Percentiles rank a stretch among this genome's conserved stretches.
Conservation (phyloP, 2,329 filamentous ascomycete species). For the Epicoccum nigrum region DNA sequence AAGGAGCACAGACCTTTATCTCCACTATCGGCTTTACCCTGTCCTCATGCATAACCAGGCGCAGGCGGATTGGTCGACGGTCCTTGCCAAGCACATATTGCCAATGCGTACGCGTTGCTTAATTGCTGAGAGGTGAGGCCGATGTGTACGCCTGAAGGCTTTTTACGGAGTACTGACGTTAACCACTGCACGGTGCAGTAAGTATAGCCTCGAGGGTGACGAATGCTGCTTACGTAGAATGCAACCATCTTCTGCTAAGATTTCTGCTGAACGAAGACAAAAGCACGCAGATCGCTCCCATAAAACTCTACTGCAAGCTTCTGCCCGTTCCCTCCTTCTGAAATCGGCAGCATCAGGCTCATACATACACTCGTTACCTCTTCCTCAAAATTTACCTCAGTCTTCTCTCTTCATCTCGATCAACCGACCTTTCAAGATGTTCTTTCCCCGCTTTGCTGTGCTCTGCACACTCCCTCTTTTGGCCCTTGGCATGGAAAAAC, state of each 20-base stretch:
- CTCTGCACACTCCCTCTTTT: constrained; percentile 21
- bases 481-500: constrained; percentile 21
- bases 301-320: background rate
- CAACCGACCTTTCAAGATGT: constrained; percentile 1
- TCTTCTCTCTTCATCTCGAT: background rate
- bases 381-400: background rate
- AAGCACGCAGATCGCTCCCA: constrained; percentile 2
- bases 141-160: background rate
- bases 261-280: background rate
- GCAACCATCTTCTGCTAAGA: background rate
- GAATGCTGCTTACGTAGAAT: constrained; percentile 17
- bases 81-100: background rate
- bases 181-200: background rate
- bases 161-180: no score
- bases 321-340: background rate
- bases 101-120: background rate
- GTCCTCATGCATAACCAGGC: constrained; percentile 1
- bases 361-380: background rate
- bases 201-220: constrained; percentile 4
- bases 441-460: constrained; percentile 12
- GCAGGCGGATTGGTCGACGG: background rate
- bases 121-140: background rate
- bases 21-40: constrained; percentile 1
- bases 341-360: background rate
- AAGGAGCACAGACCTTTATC: background rate